Base-by-base conservation (phyloP, 2,329 filamentous ascomycete species). In the Domatiomyces catenatus region DNA sequence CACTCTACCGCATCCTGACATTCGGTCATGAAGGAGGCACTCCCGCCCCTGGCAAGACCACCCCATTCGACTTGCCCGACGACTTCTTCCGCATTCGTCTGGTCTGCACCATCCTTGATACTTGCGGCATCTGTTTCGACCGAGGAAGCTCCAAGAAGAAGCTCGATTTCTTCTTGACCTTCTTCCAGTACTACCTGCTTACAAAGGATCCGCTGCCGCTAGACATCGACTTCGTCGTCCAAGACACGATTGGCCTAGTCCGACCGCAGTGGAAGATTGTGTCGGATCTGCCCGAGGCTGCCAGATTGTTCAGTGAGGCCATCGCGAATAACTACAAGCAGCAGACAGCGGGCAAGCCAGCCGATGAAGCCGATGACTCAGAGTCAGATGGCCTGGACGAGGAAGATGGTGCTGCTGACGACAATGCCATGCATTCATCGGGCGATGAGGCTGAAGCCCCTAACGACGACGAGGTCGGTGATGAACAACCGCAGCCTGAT, bases 31-130 rank as follows among this genome's bases (percentile, higher is more conserved):
- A 78, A 60, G 74, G 81, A 26, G 90, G 90, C 0, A 86, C 84
- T 44, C 90, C 90, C 1, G 74, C 84, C 22, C 86, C 86, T 17
- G 88, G 86, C 22, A 78, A 79, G 46, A 71, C 84, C 51, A 94
- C 85, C 59, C 75, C 79, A 0, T 76, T 95, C 50, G 92, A 98
- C 64, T 72, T 86, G 54, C 86, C 88, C 0, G 92, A 96, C 63
- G 93, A 98, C 62, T 96, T 85, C 68, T 98, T 98, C 68, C 85
- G 92, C 48, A 89, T 96, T 62, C 86, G 92, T 8, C 74, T 98
- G 36, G 82, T 93, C 26, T 85, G 88, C 56, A 93, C 84, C 12
- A 74, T 98, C 47, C 75, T 98, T 3, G 93, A 98, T 67, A 95
- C 89, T 0, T 96, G 90, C 58, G 92, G 93, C 50, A 83, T 93